Evolutionary conservation across 1,284 basidiomycete genomes (phyloP), one percentile per base, ranked within the genome.

Genomic region (Lentinula novae-zelandiae): DNA sequence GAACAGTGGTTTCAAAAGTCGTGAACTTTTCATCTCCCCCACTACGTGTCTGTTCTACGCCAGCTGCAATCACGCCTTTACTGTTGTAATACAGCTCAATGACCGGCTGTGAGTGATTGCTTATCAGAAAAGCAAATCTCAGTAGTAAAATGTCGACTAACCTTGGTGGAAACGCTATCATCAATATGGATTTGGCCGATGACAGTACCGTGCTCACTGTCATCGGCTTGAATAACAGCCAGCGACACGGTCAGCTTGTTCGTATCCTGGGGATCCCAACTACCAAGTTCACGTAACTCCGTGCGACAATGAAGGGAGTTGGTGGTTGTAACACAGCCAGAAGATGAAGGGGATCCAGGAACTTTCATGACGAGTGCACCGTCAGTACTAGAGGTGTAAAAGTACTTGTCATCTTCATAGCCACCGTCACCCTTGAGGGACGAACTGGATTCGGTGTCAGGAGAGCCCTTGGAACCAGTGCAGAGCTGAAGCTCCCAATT

Each of bases 171-270:
- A 31, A 59, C 50, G 1, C 17, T 22, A 22, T 52, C 49, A 27
- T 53, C 58, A 36, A 59, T 59, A 42, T 59, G 58, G 12, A 58
- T 52, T 44, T 59, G 58, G 5, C 58, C 58, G n/a, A 59, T 59
- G 31, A 59, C 58, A 9, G 58, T 59, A 5, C 58, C 58, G n/a
- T 53, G 49, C 7, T 12, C 17, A 33, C 49, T 53, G n/a, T 59
- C 48, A 31, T 59, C 50, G 13, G 58, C 48, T 53, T 53, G 33
- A 7, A n/a, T 22, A 15, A 59, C 58, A 20, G 27, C 50, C n/a
- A 59, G 36, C 27, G n/a, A 10, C 1, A 52, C 58, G 6, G 13
- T 36, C 20, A 53, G 12, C 36, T 38, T 50, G 34, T 59, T 59
- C 4, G 27, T 22, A 3, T 36, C 58, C 0, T 53, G 2, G 10